Base-by-base conservation (phyloP, 495 filamentous ascomycete species). In the Symbiotaphrina buchneri region DNA sequence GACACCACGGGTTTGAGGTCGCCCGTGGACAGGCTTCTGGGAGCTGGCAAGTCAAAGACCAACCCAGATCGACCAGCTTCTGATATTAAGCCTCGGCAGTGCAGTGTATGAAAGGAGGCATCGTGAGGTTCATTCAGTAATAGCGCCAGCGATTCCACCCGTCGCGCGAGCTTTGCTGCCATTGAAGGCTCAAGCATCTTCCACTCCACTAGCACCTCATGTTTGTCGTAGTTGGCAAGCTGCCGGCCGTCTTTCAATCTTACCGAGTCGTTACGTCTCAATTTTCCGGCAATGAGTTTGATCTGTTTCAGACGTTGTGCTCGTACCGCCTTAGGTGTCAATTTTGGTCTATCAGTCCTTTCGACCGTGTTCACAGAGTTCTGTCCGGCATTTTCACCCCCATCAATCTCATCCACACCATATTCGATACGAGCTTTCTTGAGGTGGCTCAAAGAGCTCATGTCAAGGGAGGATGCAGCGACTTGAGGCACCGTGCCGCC, bases 1-100 rank as follows among this genome's bases (percentile, higher is more conserved):
- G 36, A 35, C 11, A 27, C n/a, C 16, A 30, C 33, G 11, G 17
- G 23, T n/a, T n/a, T n/a, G n/a, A n/a, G n/a, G n/a, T n/a, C n/a
- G n/a, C n/a, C n/a, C n/a, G n/a, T n/a, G n/a, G n/a, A n/a, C n/a
- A n/a, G n/a, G 11, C 16, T 16, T 4, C 20, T 10, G 11, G 4
- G 7, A 8, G 25, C 10, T 2, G 48, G 48, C 29, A 44, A 49
- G 16, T 49, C 36, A 37, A 47, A 53, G n/a, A 51, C 49, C 4
- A 51, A 38, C 1, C 46, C 47, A 35, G 47, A 53, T 6, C 49
- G 43, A 36, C 34, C 41, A 32, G 37, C 39, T 6, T 43, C 38
- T 26, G 48, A 39, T 35, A 50, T 47, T 36, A 45, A 54, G 21
- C 49, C 51, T 1, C 50, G 36, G 29, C 51, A 54, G 22, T 34